These are phyloP conservation scores for Coccinonectria pachysandricola DNA, from an alignment of 2,329 filamentous ascomycete genomes.

Conservation along the genomic window DNA sequence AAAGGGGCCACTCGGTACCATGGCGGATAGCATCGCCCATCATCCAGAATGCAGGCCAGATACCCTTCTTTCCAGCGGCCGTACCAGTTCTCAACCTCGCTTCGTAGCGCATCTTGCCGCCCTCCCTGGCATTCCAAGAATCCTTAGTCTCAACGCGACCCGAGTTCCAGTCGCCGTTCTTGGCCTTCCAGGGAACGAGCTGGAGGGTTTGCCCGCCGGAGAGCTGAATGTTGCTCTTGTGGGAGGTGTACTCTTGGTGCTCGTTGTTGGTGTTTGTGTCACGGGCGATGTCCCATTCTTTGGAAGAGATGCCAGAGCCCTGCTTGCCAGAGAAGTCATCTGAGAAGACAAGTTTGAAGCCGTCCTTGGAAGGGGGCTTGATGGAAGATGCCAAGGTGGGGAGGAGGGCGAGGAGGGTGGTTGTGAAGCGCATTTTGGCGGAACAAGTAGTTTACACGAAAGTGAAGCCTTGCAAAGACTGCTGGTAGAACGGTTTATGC, in stretches of 20 bases:
- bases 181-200: slow-evolving; percentile 34
- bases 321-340: slow-evolving; percentile 34
- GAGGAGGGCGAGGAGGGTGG: slow-evolving; percentile 10
- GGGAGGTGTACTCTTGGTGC: slow-evolving; percentile 35
- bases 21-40: slow-evolving; percentile 13
- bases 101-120: slow-evolving; percentile 32
- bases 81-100: slow-evolving; percentile 35
- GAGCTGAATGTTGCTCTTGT: slow-evolving; percentile 36
- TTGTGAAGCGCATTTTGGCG: slow-evolving; percentile 17
- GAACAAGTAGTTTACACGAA: slow-evolving; percentile 7
- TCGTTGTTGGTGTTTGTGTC: slow-evolving; percentile 39
- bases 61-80: slow-evolving; percentile 31
- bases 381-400: slow-evolving; percentile 23
- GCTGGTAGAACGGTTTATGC: no score
- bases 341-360: slow-evolving; percentile 34
- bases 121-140: slow-evolving; percentile 32
- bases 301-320: slow-evolving; percentile 26
- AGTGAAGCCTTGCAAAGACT: no score
- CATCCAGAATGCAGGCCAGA: slow-evolving; percentile 22
- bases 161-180: slow-evolving; percentile 35
- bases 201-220: slow-evolving; percentile 41
- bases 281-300: slow-evolving; percentile 35
- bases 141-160: slow-evolving; percentile 38
- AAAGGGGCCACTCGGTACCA: slow-evolving; percentile 13
- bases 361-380: slow-evolving; percentile 27